These are phyloP conservation scores for Letharia columbiana DNA, from an alignment of 495 filamentous ascomycete species.

Conservation along the genomic window DNA sequence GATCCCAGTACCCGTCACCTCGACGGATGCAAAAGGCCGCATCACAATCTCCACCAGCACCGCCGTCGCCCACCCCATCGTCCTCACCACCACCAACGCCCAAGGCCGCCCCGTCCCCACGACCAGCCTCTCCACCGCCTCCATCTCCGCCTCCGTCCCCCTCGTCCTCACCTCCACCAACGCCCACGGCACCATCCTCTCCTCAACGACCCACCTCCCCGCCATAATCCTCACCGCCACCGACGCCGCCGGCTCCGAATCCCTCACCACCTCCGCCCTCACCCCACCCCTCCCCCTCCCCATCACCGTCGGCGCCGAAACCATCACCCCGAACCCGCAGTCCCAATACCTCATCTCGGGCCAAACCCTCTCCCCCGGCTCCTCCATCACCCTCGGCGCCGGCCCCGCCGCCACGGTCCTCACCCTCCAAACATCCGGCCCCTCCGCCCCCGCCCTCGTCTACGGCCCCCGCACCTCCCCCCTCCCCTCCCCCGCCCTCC, in stretches of 20 bases:
- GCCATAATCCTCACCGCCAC: constrained; percentile 13
- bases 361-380: constrained; percentile 20
- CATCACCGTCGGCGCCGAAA: constrained; percentile 14
- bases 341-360: constrained; percentile 18
- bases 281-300: neutral
- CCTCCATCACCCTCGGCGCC: constrained; percentile 11
- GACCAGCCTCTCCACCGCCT: constrained; percentile 5
- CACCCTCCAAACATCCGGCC: constrained; percentile 1
- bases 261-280: constrained; percentile 1
- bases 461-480: constrained; percentile 8
- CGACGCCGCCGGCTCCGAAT: constrained; percentile 14
- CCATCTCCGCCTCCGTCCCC: neutral
- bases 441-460: constrained; percentile 8
- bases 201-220: constrained; percentile 5
- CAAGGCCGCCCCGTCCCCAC: constrained; percentile 1
- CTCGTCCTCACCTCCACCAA: neutral
- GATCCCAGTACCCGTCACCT: neutral
- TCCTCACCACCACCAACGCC: constrained; percentile 3
- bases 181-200: constrained; percentile 10
- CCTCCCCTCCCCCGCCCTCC: neutral
- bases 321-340: constrained; percentile 15
- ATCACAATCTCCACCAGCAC: neutral
- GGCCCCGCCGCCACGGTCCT: constrained; percentile 4
- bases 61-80: constrained; percentile 4
- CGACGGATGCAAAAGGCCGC: constrained; percentile 11